Conservation (phyloP, 108 stramenopile species). For the Skeletonema costatum region DNA sequence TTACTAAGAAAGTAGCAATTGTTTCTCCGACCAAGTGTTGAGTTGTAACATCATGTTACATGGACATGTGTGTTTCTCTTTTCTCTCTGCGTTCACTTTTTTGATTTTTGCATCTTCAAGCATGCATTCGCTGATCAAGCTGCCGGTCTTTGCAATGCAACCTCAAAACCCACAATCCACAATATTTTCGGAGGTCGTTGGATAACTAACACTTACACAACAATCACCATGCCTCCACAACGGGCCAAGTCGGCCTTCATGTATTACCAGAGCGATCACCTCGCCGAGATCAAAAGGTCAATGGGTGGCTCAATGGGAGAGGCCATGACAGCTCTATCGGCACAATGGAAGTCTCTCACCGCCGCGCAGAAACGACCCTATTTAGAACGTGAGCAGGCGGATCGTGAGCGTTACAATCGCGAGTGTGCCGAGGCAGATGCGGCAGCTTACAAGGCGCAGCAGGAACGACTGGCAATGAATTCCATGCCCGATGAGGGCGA, state of each 20-base stretch:
- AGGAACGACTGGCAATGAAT: conserved; percentile 57
- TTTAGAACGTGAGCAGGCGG: conserved; percentile 60
- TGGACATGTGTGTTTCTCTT: no score
- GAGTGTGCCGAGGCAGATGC: conserved; percentile 81
- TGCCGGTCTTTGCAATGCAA: background rate
- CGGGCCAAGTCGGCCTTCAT: conserved; percentile 85
- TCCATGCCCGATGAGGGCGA: conserved; percentile 59
- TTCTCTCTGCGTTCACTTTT: no score
- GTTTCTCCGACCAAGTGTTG: background rate
- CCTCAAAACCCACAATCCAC: background rate
- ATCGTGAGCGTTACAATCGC: conserved; percentile 67
- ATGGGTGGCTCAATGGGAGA: conserved; percentile 73
- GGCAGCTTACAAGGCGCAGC: conserved; percentile 51
- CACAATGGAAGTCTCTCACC: conserved; percentile 73
- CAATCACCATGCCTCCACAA: conserved; percentile 46
- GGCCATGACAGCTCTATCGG: conserved; percentile 79
- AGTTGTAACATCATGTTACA: background rate
- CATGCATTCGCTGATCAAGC: no score
- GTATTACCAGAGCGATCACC: conserved; percentile 75
- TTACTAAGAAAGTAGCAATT: no score
- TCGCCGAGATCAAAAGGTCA: conserved; percentile 65
- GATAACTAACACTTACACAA: background rate
- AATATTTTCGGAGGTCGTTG: background rate
- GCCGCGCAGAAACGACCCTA: conserved; percentile 49
- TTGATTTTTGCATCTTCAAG: no score